Base-by-base conservation (phyloP, 345 rosid genomes). In the Barbarea vulgaris region DNA sequence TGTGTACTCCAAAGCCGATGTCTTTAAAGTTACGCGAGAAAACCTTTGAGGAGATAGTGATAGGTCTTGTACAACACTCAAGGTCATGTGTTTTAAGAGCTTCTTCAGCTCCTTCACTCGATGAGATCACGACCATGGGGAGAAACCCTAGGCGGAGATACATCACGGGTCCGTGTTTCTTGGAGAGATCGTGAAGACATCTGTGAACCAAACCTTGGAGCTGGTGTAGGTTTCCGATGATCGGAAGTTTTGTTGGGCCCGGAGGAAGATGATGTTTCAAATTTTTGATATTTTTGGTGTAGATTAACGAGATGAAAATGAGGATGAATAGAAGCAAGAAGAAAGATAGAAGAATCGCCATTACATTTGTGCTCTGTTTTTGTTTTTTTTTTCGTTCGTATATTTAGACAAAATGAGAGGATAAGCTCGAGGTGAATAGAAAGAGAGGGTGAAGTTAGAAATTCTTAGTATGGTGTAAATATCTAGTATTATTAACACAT, bases 91-190 rank as follows among this genome's bases (percentile, higher is more conserved):
- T 12, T 37, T 73, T 78, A 3, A 73, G 28, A 17, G 55, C 65
- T n/a, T 67, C 63, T 72, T 41, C 64, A 39, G 78, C 74, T 19
- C 69, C 74, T 41, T 66, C 74, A 1, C 59, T 66, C 0, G 78
- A 78, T 9, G 78, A 67, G 58, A 78, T 60, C 9, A 78, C 42
- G 1, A 66, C 64, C 1, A 61, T 4, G 0, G 48, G 64, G 3
- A 48, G 2, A 12, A 51, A 41, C 0, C 77, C 81, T 6, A 66
- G 46, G 22, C 47, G 56, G 3, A 78, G 64, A 41, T 28, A 44
- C 69, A 78, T 30, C 34, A 72, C 74, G 0, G 74, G 69, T 24
- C 81, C 81, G 3, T 78, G 46, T 48, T 48, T 72, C 7, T 5
- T 8, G 27, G 65, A 72, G 41, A 78, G 77, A 25, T 51, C 19